These are phyloP conservation scores for Cladosporium sp. DNA, from an alignment of 2,329 filamentous ascomycete species.

Conservation along the genomic window DNA sequence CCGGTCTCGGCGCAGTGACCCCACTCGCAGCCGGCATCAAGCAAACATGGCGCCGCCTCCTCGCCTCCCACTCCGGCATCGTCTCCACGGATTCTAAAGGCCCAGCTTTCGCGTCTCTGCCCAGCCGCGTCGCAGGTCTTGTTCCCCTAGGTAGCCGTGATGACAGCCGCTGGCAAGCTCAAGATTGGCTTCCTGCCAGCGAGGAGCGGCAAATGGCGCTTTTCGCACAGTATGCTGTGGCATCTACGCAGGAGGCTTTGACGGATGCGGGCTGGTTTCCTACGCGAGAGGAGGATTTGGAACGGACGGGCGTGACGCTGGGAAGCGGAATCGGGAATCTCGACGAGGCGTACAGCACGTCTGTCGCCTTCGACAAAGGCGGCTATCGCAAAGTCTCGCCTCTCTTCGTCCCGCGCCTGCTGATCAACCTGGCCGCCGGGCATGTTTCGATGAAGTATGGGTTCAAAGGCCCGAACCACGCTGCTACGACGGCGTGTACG, in stretches of 20 bases:
- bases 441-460: constrained; percentile 93
- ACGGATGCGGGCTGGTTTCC: constrained; percentile 78
- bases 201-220: constrained; percentile 79
- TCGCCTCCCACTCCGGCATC: constrained; percentile 80
- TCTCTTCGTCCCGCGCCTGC: constrained; percentile 85
- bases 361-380: constrained; percentile 70
- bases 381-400: constrained; percentile 93
- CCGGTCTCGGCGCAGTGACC: constrained; percentile 53
- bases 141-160: constrained; percentile 62
- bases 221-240: constrained; percentile 90
- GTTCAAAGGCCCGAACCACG: constrained; percentile 87
- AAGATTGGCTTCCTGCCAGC: constrained; percentile 51
- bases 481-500: constrained; percentile 91
- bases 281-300: constrained; percentile 60
- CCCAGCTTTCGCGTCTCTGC: constrained; percentile 68
- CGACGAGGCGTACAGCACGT: constrained; percentile 84
- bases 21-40: constrained; percentile 51
- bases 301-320: constrained; percentile 84
- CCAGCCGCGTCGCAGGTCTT: constrained; percentile 81
- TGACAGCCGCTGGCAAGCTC: constrained; percentile 50
- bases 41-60: constrained; percentile 76
- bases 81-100: constrained; percentile 68
- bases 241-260: constrained; percentile 82
- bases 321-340: constrained; percentile 96
- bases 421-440: constrained; percentile 93